Conservation (phyloP, 2,329 filamentous ascomycete species). For the Didymella exigua region DNA sequence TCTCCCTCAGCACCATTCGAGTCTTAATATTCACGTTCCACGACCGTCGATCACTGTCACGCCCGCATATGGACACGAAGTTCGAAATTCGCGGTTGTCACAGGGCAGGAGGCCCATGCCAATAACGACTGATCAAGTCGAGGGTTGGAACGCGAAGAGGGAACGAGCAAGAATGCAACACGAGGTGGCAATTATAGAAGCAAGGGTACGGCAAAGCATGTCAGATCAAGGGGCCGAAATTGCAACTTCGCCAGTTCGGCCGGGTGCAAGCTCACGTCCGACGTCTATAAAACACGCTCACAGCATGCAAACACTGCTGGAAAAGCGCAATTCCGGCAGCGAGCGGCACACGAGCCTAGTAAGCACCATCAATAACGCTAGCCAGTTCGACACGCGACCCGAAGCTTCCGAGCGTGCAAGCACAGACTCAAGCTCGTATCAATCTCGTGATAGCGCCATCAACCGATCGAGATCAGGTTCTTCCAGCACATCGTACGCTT, state of each 20-base stretch:
- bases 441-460: slow-evolving; percentile 16
- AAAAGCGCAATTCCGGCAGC: slow-evolving; percentile 20
- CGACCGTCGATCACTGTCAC: slow-evolving; percentile 9
- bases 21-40: background rate
- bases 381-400: slow-evolving; percentile 2
- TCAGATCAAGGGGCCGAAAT: slow-evolving; percentile 14
- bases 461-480: slow-evolving; percentile 20
- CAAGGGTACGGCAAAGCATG: slow-evolving; percentile 15
- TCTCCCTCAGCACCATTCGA: slow-evolving; percentile 21
- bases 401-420: slow-evolving; percentile 15
- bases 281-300: slow-evolving; percentile 10
- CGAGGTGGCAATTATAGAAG: slow-evolving; percentile 23
- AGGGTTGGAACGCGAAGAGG: slow-evolving; percentile 28
- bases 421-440: slow-evolving; percentile 22
- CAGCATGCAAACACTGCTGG: slow-evolving; percentile 25
- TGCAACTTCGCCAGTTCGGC: slow-evolving; percentile 13
- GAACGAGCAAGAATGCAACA: slow-evolving; percentile 24
- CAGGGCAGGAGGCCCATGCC: background rate
- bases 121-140: slow-evolving; percentile 4
- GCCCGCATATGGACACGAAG: slow-evolving; percentile 1
- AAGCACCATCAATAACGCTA: background rate
- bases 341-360: slow-evolving; percentile 16
- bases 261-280: slow-evolving; percentile 7
- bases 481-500: slow-evolving; percentile 18
- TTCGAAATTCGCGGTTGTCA: slow-evolving; percentile 3